A percentile compares a stretch with the other conserved stretches of the same genome.
These are phyloP conservation scores for Halteria grandinella DNA, from an alignment of 73 alveolate species.

Conservation along the genomic window DNA sequence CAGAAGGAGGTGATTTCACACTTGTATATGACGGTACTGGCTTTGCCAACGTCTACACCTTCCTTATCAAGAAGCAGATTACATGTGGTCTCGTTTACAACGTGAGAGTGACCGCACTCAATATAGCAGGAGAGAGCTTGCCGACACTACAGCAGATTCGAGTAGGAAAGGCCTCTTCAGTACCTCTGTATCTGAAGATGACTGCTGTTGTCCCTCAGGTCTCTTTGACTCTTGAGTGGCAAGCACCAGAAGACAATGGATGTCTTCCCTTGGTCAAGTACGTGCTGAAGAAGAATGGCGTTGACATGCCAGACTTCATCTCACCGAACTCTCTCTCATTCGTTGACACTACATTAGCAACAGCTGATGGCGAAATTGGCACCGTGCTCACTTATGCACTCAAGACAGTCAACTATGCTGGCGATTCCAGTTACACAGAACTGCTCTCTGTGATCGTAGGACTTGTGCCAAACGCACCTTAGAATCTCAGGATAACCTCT, in stretches of 20 bases:
- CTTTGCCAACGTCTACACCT: slow-evolving; percentile 34
- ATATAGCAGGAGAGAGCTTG: slow-evolving; percentile 61
- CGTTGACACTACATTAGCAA: slow-evolving; percentile 13
- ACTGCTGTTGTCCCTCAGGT: slow-evolving; percentile 33
- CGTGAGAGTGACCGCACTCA: slow-evolving; percentile 47
- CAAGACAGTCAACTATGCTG: slow-evolving; percentile 72
- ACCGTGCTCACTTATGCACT: slow-evolving; percentile 53
- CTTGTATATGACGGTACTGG: slow-evolving; percentile 64
- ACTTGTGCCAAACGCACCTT: slow-evolving; percentile 71
- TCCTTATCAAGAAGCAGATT: slow-evolving; percentile 17
- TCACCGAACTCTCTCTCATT: slow-evolving; percentile 22
- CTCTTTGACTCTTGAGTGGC: slow-evolving; percentile 64
- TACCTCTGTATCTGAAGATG: slow-evolving; percentile 41
- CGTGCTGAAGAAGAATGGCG: slow-evolving; percentile 44
- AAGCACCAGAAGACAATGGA: slow-evolving; percentile 72
- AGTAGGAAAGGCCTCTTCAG: slow-evolving; percentile 61
- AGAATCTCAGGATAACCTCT: slow-evolving; percentile 43
- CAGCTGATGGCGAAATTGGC: slow-evolving; percentile 67
- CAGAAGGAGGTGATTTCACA: slow-evolving; percentile 63
- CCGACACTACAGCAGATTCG: slow-evolving; percentile 25
- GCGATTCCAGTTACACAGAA: slow-evolving; percentile 64
- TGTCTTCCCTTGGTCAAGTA: slow-evolving; percentile 63
- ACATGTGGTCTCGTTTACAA: slow-evolving; percentile 49
- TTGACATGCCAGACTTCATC: slow-evolving; percentile 35
- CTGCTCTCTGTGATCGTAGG: slow-evolving; percentile 62